These are phyloP conservation scores for Salix exigua DNA, from an alignment of 345 rosid species.

Conservation along the genomic window DNA sequence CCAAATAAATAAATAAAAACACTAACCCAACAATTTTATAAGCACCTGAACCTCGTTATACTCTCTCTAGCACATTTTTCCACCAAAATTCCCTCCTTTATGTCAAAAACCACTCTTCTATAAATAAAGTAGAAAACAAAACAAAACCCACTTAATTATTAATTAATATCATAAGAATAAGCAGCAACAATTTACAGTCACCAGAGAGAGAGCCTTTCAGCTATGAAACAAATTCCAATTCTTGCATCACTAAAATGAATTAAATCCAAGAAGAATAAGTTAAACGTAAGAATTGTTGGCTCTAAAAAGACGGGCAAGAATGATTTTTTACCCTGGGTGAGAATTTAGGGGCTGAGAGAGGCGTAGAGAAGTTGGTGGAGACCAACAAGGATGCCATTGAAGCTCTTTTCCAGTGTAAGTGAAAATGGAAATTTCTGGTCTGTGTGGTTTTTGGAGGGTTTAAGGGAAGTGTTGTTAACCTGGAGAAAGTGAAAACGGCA, in stretches of 20 bases:
- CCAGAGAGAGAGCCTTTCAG: neutral
- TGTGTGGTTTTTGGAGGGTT: slow-evolving; percentile 3
- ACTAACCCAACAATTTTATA: neutral
- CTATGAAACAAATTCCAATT: neutral
- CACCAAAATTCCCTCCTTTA: neutral
- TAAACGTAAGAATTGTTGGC: neutral
- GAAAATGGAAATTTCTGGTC: too few species aligned
- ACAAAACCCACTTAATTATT: neutral
- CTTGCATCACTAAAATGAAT: neutral
- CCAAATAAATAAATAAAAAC: neutral
- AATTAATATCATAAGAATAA: neutral
- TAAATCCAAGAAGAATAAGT: neutral
- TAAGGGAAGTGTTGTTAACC: neutral
- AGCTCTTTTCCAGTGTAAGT: neutral
- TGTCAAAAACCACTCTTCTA: neutral
- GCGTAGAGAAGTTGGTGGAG: slow-evolving; percentile 13
- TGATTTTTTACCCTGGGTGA: slow-evolving; percentile 15
- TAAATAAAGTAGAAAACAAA: neutral
- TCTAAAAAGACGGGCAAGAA: neutral
- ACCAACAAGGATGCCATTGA: slow-evolving; percentile 24
- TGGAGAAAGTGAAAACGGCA: neutral
- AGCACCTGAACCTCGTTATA: neutral
- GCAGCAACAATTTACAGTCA: neutral
- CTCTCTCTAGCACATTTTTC: neutral
- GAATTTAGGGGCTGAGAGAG: slow-evolving; percentile 4